A percentile compares a stretch with the other conserved stretches of the same genome.
These are phyloP conservation scores for Ceratobasidium sp. DNA, from an alignment of 1,284 basidiomycete genomes.

Conservation along the genomic window DNA sequence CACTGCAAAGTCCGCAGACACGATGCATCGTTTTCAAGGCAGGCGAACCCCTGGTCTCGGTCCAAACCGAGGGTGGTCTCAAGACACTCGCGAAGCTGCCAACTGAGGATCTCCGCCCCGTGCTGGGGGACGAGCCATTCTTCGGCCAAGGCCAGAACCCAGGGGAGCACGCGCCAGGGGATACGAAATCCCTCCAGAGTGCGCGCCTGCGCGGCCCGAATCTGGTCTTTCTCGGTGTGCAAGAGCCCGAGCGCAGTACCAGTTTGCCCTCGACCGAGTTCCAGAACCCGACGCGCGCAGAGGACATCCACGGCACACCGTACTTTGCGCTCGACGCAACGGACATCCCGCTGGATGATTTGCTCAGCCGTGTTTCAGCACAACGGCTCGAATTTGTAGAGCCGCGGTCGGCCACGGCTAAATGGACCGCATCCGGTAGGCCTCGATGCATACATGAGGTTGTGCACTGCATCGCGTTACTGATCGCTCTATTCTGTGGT, in stretches of 20 bases:
- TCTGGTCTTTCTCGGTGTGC: constrained; percentile 80
- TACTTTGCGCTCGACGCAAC: constrained; percentile 84
- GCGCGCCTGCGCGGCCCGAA: constrained; percentile 68
- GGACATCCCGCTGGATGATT: constrained; percentile 59
- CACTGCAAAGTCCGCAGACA: constrained; percentile 67
- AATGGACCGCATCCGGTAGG: constrained; percentile 37
- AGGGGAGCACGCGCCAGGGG: constrained; percentile 57
- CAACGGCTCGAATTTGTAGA: constrained; percentile 70
- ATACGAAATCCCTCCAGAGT: constrained; percentile 66
- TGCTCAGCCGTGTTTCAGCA: constrained; percentile 58
- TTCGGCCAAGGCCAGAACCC: constrained; percentile 73
- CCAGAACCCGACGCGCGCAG: constrained; percentile 55
- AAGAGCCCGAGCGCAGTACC: constrained; percentile 65
- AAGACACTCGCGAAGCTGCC: constrained; percentile 64
- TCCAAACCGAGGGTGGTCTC: constrained; percentile 51
- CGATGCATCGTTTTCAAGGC: constrained; percentile 79
- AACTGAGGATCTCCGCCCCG: constrained; percentile 63
- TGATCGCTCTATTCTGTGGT: constrained; percentile 35
- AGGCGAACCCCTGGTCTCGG: constrained; percentile 69
- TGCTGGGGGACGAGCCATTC: constrained; percentile 62
- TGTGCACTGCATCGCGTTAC: constrained; percentile 35
- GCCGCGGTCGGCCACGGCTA: constrained; percentile 68
- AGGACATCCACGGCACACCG: constrained; percentile 74
- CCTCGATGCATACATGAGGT: constrained; percentile 50
- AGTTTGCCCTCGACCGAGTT: constrained; percentile 73